These are phyloP conservation scores for Nepenthes gracilis DNA, from an alignment of 148 eudicot genomes.

Conservation along the genomic window DNA sequence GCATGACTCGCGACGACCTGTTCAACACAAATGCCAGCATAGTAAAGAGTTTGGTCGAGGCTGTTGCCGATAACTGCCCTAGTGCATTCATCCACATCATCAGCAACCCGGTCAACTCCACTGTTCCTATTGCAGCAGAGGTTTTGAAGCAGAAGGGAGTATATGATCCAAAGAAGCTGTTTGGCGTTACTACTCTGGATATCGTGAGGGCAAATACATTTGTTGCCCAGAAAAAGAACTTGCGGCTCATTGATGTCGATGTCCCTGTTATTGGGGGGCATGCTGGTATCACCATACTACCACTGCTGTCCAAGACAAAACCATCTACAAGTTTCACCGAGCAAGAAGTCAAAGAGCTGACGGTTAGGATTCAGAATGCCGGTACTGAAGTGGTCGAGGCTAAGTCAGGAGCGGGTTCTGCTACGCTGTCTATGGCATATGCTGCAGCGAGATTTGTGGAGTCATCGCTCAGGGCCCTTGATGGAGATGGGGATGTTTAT, in stretches of 20 bases:
- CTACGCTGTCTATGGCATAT: conserved; percentile 91
- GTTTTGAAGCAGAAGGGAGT: conserved; percentile 76
- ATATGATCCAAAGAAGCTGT: conserved; percentile 82
- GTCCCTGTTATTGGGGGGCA: conserved; percentile 92
- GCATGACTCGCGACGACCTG: conserved; percentile 91
- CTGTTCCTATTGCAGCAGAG: conserved; percentile 89
- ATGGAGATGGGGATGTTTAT: conserved; percentile 77
- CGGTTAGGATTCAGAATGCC: conserved; percentile 81
- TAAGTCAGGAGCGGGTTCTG: conserved; percentile 90
- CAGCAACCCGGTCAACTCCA: conserved; percentile 90
- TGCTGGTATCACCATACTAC: conserved; percentile 86
- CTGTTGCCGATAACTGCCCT: conserved; percentile 81
- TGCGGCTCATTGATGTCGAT: conserved; percentile 79
- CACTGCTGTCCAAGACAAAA: conserved; percentile 68
- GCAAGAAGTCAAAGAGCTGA: conserved; percentile 55
- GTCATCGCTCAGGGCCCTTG: conserved; percentile 85
- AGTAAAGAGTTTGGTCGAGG: conserved; percentile 64
- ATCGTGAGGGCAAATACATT: conserved; percentile 91
- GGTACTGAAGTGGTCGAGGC: conserved; percentile 97
- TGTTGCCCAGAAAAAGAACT: conserved; percentile 72
- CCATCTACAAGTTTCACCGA: conserved; percentile 64
- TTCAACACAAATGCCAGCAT: conserved; percentile 85
- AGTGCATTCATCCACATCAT: conserved; percentile 88
- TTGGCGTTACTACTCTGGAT: conserved; percentile 82
- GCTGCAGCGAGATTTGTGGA: conserved; percentile 94